Percentiles rank a stretch among this genome's conserved stretches.
These are phyloP conservation scores for Crithidia sp. DNA, from an alignment of 208 protist species.

Conservation along the genomic window DNA sequence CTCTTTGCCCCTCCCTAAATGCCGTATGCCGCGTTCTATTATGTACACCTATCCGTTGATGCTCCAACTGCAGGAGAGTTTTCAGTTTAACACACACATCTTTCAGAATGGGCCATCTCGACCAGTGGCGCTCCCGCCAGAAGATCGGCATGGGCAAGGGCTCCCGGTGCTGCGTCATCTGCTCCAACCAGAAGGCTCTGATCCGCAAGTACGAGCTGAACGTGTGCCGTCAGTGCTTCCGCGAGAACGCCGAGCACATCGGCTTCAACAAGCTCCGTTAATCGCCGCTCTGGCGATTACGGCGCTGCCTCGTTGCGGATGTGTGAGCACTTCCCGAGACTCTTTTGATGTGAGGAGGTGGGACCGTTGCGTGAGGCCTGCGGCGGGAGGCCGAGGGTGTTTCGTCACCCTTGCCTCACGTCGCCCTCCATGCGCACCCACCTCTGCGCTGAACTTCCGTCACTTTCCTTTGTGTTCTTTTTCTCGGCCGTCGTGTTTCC, in stretches of 20 bases:
- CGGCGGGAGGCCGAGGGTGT: not conserved
- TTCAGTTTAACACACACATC: constrained; percentile 12
- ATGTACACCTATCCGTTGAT: no score
- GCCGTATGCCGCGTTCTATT: no score
- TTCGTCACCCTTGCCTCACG: not conserved
- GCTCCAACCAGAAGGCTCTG: constrained; percentile 92
- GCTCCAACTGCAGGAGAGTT: not conserved
- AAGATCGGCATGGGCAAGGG: constrained; percentile 94
- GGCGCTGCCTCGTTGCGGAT: not conserved
- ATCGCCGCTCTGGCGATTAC: constrained; percentile 4
- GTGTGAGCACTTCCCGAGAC: not conserved
- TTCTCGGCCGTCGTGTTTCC: not conserved
- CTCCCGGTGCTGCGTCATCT: constrained; percentile 89
- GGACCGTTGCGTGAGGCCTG: no score
- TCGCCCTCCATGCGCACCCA: not conserved
- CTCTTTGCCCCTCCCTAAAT: no score
- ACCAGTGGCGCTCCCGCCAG: constrained; percentile 93
- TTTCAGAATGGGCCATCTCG: constrained; percentile 85
- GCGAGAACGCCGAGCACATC: constrained; percentile 92
- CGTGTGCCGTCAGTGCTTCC: constrained; percentile 95
- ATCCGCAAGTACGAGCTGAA: constrained; percentile 96
- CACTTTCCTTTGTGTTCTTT: constrained; percentile 18
- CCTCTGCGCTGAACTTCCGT: constrained; percentile 11
- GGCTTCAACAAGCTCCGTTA: constrained; percentile 93
- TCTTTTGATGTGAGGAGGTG: not conserved